Base-by-base conservation (phyloP, 768 basidiomycete species). In the Filobasidium floriforme region DNA sequence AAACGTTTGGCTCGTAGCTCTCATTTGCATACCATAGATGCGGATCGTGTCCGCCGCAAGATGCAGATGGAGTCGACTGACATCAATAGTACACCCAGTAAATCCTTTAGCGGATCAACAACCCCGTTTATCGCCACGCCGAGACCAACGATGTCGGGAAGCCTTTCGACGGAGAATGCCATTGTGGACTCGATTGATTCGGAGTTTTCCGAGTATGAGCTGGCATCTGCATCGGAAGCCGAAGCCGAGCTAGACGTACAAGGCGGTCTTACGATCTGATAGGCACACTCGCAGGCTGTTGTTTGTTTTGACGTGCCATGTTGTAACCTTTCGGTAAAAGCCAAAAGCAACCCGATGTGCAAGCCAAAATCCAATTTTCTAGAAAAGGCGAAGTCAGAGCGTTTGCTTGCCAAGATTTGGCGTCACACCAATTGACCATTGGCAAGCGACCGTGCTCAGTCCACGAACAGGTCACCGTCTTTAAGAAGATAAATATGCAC, bases 21-120 rank as follows among this genome's bases (percentile, higher is more conserved):
- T 3, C 76, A 77, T 70, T 64, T 77, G 41, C 76, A 77, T 60
- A 73, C 74, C 1, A 62, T 77, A n/a, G 73, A 73, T 54, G 65
- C 64, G 3, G 67, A 70, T 46, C 61, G 61, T 2, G 61, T 67
- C 5, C 15, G 63, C 7, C 29, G 54, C 29, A 52, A 37, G 44
- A 24, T 65, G n/a, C 62, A 57, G 26, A 26, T 57, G 22, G 54
- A 57, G 2, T 24, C 24, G 15, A 24, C 54, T 24, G 54, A 15
- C 22, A 57, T 57, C 15, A 26, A 15, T 4, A 6, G 7, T 24
- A 57, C 54, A 57, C 54, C 54, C 24, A 26, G 18, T 7, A 57
- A 28, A 57, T 15, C 24, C 24, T 57, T 24, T 26, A 15, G 26
- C 32, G 32, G 32, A 37, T 37, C 9, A 15, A 57, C n/a, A 5